Evolutionary conservation across 768 basidiomycete genomes (phyloP), one percentile per base, ranked within the genome.

Genomic region (Kwoniella bestiolae): DNA sequence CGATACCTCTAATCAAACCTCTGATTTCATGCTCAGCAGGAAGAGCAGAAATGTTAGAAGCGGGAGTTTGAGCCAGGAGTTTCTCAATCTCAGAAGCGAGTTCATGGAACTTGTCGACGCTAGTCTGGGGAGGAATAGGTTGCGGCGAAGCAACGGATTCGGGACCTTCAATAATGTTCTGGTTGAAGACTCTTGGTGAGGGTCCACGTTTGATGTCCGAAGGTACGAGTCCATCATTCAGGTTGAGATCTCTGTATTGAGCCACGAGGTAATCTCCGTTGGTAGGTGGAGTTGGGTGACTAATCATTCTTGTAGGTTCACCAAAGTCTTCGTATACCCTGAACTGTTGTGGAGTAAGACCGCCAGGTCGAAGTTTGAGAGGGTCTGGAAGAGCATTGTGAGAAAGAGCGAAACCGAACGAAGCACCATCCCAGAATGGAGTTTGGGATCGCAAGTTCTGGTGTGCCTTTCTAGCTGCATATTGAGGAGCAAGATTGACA

Each of bases 291-390:
- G 80, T 87, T 87, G 38, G 85, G 14, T 65, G 63, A 32, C 34
- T 56, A 66, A 68, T 86, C 80, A 69, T 83, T 84, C 88, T 65
- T 9, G 69, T 52, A 62, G 69, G 77, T 61, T 73, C 68, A 87
- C 92, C 89, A 70, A 99, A 98, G 78, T 99, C 96, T 72, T 97
- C 94, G 81, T 99, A 99, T 11, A 99, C 93, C 51, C 87, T 86
- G 35, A 88, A 82, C 80, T 99, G 96, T 69, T 88, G 87, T 21
- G 86, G 83, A 67, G 91, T 89, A 9, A 99, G 83, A 41, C 96
- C 96, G 47, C 84, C 87, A 11, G 88, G 84, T 75, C 91, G 90
- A 79, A 98, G 87, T 38, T 94, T 87, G 52, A 99, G 83, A 28
- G 91, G 89, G 71, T 98, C 94, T 3, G 96, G 96, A 46, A 99